phyloP scores from a whole-genome alignment of 768 basidiomycete species.

The Leccinum fibrillosum region DNA sequence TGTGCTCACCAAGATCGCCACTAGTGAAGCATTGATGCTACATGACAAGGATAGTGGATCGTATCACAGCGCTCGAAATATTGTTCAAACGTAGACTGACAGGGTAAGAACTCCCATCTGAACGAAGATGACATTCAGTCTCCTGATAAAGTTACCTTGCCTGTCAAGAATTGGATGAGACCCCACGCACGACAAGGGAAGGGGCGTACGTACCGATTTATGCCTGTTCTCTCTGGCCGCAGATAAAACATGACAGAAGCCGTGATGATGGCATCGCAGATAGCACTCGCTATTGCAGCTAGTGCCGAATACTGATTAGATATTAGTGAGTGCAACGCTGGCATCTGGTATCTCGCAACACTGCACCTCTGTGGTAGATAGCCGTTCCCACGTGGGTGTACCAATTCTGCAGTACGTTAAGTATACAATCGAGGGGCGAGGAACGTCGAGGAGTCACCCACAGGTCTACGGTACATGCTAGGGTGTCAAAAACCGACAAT shows the following conservation, averaged over 20 bases:
- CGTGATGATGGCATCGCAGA: slow-evolving; percentile 22
- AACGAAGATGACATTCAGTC: slow-evolving; percentile 12
- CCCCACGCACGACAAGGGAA: no score
- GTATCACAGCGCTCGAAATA: neutral
- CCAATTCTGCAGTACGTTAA: slow-evolving; percentile 4
- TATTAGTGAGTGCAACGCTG: neutral
- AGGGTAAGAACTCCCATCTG: slow-evolving; percentile 20
- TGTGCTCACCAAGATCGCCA: slow-evolving; percentile 13
- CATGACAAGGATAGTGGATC: neutral
- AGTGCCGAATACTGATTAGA: slow-evolving; percentile 6
- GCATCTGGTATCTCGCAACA: no score
- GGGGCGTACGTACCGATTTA: slow-evolving; percentile 6
- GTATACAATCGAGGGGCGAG: neutral
- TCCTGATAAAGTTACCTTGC: slow-evolving; percentile 11
- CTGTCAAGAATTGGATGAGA: neutral
- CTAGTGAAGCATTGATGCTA: slow-evolving; percentile 9
- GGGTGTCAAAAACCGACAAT: neutral
- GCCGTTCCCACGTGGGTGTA: slow-evolving; percentile 1
- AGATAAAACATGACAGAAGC: slow-evolving; percentile 13
- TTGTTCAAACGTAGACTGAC: slow-evolving; percentile 3
- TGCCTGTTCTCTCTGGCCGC: slow-evolving; percentile 8
- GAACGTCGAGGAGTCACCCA: slow-evolving; percentile 1
- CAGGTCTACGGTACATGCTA: slow-evolving; percentile 5
- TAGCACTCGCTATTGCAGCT: slow-evolving; percentile 12
- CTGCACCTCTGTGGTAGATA: slow-evolving; percentile 7